Evolutionary conservation across 805 yeast species (phyloP).

Genomic region (Suhomyces tanzawaensis): DNA sequence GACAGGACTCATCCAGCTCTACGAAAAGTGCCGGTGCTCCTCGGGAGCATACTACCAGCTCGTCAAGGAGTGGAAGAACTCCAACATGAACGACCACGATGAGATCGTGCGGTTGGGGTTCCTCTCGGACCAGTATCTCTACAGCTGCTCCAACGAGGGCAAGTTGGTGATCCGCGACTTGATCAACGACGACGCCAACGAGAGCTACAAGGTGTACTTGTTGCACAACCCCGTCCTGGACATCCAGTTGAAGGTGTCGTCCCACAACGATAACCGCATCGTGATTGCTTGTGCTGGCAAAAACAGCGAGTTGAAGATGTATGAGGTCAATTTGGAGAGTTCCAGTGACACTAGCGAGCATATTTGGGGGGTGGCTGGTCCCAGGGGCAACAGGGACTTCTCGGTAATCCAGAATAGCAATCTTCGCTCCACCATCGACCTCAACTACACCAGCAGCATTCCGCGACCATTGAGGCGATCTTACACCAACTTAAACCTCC

Average conservation of each 20-base stretch:
- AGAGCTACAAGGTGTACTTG: constrained; percentile 23
- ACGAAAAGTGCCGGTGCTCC: constrained; percentile 13
- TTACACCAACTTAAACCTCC: constrained; percentile 3
- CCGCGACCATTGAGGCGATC: constrained; percentile 6
- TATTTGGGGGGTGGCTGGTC: background rate
- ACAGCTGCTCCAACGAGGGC: constrained; percentile 34
- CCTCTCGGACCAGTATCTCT: constrained; percentile 26
- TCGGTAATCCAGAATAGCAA: constrained; percentile 4
- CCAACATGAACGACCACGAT: constrained; percentile 20
- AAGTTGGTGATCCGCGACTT: constrained; percentile 33
- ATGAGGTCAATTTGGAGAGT: constrained; percentile 17
- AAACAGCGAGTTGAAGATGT: constrained; percentile 25
- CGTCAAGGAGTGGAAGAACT: constrained; percentile 35
- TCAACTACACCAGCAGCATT: background rate
- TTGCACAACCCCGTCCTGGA: constrained; percentile 25
- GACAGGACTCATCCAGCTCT: constrained; percentile 30
- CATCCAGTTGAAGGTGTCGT: constrained; percentile 14
- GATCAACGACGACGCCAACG: constrained; percentile 34
- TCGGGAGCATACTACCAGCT: constrained; percentile 16
- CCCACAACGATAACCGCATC: constrained; percentile 11
- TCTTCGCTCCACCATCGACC: constrained; percentile 4
- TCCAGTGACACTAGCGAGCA: background rate
- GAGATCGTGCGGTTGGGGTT: constrained; percentile 26
- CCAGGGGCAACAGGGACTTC: background rate
- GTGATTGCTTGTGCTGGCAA: constrained; percentile 25